Base-by-base conservation (phyloP, 2,329 filamentous ascomycete genomes). In the Ascochyta rabiei region DNA sequence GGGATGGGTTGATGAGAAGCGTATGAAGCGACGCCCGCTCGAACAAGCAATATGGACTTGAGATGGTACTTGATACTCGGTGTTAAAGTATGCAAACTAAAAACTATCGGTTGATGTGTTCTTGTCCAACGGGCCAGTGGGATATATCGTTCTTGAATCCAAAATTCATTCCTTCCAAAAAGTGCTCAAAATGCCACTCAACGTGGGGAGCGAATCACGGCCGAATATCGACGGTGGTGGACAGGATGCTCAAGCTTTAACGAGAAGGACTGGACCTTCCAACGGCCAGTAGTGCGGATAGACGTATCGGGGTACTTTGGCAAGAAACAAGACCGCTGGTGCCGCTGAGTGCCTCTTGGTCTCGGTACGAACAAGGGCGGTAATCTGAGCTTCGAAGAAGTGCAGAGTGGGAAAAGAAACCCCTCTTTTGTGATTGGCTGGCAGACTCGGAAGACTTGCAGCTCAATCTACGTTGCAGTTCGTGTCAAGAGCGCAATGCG, bases 81-180 rank as follows among this genome's bases (percentile, higher is more conserved):
- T 30, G 28, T 18, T 12, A 16, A 13, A 18, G 26, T 41, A 12
- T 35, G 46, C 30, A 31, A n/a, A 31, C 13, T 21, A 9, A 38
- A 15, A 33, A 23, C 56, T 68, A 68, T 61, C 76, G 73, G 61
- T 79, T 78, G 68, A 78, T 76, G 63, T 75, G 71, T 64, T 78
- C 76, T 72, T 77, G 76, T 77, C 76, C 76, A 39, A 77, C 75
- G 59, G 76, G 76, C 76, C 76, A 79, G 67, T 76, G 73, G 57
- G 72, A 74, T 44, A 60, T 70, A 59, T 74, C 57, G 67, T 74
- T 75, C 60, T 76, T 77, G 66, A 76, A 77, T 64, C 65, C 62
- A 61, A 68, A 68, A 68, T 76, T 76, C 75, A 77, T 54, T 46
- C 33, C 33, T 76, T 51, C 72, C 72, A 67, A 64, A 58, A 48